Evolutionary conservation across 495 filamentous ascomycete genomes (phyloP), one percentile per base, ranked within the genome.

Genomic region (Penicillium malachiteum): DNA sequence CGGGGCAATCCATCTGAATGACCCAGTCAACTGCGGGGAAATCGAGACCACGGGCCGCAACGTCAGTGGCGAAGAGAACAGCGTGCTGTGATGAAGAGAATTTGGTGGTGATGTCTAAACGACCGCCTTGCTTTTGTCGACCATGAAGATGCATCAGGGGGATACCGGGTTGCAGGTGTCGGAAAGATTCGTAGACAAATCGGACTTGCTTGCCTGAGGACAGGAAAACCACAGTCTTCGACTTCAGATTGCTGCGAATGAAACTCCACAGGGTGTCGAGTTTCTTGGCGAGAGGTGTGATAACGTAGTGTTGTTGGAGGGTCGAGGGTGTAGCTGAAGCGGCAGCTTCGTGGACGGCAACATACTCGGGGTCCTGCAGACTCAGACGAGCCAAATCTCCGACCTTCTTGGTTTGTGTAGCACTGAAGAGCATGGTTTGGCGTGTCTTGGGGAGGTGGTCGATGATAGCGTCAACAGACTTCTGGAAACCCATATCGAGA

Each of bases 1-100:
- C 94, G 0, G 94, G 94, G 56, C 91, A 96, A 68, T 98, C 94
- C 30, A 91, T 71, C 65, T 98, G 94, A 43, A 97, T 86, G 9
- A 98, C 94, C 92, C 94, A 98, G 68, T 97, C 94, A 1, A 98
- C 92, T 11, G 92, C 90, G 0, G 94, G 94, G 67, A 98, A 97
- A 67, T 98, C 94, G 8, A 98, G 79, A 50, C 94, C 94, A 60
- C 94, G 81, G 0, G 94, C 94, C 34, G 92, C 90, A 32, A 98
- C 90, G 67, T 98, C 94, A 0, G 94, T 99, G 1, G 93, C 90
- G 63, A 99, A 96, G 1, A 99, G 81, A 62, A 95, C 96, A 3
- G 86, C 84, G 40, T 88, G 78, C 61, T 92, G 88, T 2, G 92
- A 79, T 10, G 85, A 77, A 0, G 88, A 82, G 66, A 96, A 99